A percentile compares a stretch with the other conserved stretches of the same genome.
phyloP scores from a whole-genome alignment of 1,284 basidiomycete species.

The Leccinum proximum region DNA sequence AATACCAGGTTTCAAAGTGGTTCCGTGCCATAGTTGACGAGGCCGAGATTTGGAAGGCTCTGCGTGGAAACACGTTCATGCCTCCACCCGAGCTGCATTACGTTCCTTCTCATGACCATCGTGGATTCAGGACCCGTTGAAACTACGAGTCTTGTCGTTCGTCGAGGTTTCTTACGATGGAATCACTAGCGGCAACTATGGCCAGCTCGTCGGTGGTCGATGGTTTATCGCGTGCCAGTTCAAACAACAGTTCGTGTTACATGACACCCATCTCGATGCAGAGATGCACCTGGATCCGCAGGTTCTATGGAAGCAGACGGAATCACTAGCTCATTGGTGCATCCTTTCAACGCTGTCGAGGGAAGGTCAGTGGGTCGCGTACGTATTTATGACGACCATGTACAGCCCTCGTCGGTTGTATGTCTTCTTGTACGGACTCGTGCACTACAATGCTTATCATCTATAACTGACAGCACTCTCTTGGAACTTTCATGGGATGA shows the following conservation, averaged over 20 bases:
- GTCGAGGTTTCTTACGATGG: neutral
- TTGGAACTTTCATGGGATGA: too few species aligned
- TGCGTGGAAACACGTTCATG: neutral
- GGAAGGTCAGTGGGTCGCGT: too few species aligned
- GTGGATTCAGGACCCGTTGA: neutral
- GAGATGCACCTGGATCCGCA: neutral
- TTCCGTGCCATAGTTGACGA: neutral
- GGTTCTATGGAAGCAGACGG: neutral
- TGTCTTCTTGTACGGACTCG: too few species aligned
- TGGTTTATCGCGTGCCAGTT: neutral
- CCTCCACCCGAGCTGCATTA: neutral
- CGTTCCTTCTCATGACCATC: neutral
- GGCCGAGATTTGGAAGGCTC: too few species aligned
- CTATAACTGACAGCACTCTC: too few species aligned
- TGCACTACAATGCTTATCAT: too few species aligned
- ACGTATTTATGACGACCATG: too few species aligned
- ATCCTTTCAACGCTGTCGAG: too few species aligned
- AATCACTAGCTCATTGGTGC: too few species aligned
- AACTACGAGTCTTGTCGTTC: neutral
- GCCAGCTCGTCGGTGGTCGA: neutral
- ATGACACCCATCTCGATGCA: neutral
- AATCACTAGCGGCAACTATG: neutral
- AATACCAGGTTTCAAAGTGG: constrained; percentile 1
- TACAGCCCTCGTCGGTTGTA: too few species aligned
- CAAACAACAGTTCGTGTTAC: neutral